These are phyloP conservation scores for Hanseniaspora clermontiae DNA, from an alignment of 805 yeast genomes.

Conservation along the genomic window DNA sequence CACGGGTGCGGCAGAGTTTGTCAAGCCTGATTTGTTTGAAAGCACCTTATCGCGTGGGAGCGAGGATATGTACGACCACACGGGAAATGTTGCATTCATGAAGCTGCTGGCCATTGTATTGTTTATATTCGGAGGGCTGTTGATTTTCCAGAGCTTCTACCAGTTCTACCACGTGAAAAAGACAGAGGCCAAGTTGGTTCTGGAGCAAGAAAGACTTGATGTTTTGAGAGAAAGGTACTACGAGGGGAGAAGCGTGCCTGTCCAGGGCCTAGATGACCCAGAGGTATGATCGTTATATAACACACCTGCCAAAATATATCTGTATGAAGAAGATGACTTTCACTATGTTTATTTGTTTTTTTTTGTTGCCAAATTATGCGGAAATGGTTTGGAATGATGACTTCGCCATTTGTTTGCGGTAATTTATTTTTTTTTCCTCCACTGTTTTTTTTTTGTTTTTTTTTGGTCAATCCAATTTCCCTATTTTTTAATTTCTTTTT, in stretches of 20 bases:
- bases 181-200: conserved; percentile 40
- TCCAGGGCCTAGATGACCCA: background rate
- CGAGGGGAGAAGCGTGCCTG: background rate
- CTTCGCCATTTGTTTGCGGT: background rate
- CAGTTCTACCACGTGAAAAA: conserved; percentile 67
- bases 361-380: background rate
- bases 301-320: too few species aligned
- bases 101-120: conserved; percentile 51
- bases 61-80: conserved; percentile 18
- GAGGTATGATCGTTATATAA: background rate
- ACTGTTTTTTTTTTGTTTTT: background rate
- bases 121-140: conserved; percentile 54
- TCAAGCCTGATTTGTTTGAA: conserved; percentile 22
- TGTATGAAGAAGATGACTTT: too few species aligned
- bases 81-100: conserved; percentile 23
- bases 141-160: conserved; percentile 52
- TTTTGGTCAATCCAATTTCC: too few species aligned
- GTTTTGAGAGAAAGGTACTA: conserved; percentile 3
- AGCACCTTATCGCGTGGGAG: conserved; percentile 25
- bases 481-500: too few species aligned
- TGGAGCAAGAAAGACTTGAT: conserved; percentile 12
- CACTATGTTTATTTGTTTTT: too few species aligned
- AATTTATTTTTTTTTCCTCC: background rate
- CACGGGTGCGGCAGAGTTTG: conserved; percentile 17
- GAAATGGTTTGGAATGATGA: background rate